phyloP scores from a whole-genome alignment of 441 rosid species.

The Eruca vesicaria region DNA sequence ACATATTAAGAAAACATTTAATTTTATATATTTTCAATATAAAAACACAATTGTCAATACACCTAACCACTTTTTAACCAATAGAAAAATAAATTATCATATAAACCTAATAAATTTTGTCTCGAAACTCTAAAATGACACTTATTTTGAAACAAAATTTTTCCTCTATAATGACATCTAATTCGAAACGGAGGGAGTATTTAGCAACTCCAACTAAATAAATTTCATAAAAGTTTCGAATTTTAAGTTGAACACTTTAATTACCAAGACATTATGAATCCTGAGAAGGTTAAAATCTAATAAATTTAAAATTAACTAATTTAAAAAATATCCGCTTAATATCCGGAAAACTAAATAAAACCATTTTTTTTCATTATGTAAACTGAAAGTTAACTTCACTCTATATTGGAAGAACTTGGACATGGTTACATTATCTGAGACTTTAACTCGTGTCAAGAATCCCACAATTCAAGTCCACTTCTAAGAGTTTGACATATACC shows the following conservation, averaged over 20 bases:
- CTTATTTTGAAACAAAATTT: too few relatives aligned
- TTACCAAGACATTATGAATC: neutral
- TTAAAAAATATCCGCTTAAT: neutral
- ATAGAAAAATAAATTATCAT: too few relatives aligned
- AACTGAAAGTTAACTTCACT: neutral
- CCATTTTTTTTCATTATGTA: neutral
- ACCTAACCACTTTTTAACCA: too few relatives aligned
- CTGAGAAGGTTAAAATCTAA: neutral
- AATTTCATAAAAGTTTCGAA: constrained; percentile 2
- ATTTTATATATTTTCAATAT: too few relatives aligned
- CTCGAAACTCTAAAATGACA: too few relatives aligned
- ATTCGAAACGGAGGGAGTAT: too few relatives aligned
- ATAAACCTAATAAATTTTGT: too few relatives aligned
- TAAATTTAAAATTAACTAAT: neutral
- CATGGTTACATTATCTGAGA: neutral
- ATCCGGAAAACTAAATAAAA: neutral
- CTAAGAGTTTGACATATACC: neutral
- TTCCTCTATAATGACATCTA: too few relatives aligned
- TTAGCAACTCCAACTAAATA: neutral
- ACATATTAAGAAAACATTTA: too few relatives aligned
- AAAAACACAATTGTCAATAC: too few relatives aligned
- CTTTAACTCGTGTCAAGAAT: neutral
- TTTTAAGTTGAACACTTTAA: neutral
- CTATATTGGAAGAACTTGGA: neutral
- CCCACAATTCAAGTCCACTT: neutral